Conservation (phyloP, 164 flowering plant species). For the Annona squamosa region DNA sequence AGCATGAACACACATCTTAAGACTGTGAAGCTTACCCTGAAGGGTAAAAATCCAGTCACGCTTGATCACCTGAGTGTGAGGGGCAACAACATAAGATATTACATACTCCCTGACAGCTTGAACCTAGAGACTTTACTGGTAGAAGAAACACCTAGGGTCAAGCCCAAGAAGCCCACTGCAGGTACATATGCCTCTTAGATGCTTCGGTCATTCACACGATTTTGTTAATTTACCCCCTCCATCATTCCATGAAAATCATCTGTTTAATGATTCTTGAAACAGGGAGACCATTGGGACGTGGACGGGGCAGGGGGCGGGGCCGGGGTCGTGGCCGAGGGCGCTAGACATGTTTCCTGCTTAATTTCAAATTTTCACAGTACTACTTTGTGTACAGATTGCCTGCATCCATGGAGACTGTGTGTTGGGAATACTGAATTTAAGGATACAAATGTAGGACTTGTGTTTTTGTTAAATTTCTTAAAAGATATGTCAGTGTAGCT, state of each 20-base stretch:
- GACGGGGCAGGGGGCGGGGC: slow-evolving; percentile 87
- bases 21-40: slow-evolving; percentile 74
- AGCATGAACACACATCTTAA: slow-evolving; percentile 94
- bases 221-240: neutral
- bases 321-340: slow-evolving; percentile 95
- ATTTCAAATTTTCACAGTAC: slow-evolving; percentile 10
- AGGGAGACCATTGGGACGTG: slow-evolving; percentile 86
- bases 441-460: neutral
- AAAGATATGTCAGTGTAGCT: neutral
- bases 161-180: slow-evolving; percentile 87
- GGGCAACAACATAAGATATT: slow-evolving; percentile 84
- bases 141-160: slow-evolving; percentile 84
- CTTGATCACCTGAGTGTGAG: slow-evolving; percentile 87
- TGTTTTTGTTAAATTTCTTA: neutral
- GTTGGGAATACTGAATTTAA: neutral
- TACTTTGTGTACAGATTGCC: slow-evolving; percentile 9
- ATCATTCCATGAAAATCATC: neutral
- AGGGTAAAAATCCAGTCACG: slow-evolving; percentile 81
- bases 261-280: neutral
- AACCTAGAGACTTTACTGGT: slow-evolving; percentile 85
- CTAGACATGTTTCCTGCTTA: slow-evolving; percentile 13
- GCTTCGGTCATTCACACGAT: neutral
- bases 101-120: slow-evolving; percentile 86
- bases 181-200: slow-evolving; percentile 29
- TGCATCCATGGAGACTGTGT: slow-evolving; percentile 7